phyloP scores from a whole-genome alignment of 768 basidiomycete genomes.

The Tulasnella sp. region DNA sequence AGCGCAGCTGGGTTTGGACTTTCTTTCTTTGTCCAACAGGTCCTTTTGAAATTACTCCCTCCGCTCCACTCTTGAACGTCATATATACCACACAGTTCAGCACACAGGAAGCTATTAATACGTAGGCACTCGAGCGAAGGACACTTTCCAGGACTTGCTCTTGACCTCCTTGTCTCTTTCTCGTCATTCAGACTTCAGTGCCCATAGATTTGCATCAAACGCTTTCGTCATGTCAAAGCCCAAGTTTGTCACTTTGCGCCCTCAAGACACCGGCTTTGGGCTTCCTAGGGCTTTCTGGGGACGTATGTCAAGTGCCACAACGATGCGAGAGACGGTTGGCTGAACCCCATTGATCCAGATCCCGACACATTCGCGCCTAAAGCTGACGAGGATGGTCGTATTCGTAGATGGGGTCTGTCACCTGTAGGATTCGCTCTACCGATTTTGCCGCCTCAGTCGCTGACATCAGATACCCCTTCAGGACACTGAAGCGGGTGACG shows the following conservation, averaged over 20 bases:
- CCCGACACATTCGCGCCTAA: neutral
- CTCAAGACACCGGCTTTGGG: neutral
- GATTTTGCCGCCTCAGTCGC: neutral
- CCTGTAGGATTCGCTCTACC: neutral
- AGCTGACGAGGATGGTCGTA: neutral
- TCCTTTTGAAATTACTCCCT: neutral
- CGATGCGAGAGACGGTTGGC: neutral
- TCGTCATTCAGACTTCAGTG: neutral
- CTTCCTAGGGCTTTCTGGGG: neutral
- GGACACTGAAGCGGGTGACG: neutral
- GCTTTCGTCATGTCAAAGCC: neutral
- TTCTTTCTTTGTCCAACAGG: neutral
- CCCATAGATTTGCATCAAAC: neutral
- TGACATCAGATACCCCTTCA: neutral
- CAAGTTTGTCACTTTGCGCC: neutral
- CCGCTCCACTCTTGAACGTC: neutral
- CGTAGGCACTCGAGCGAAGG: neutral
- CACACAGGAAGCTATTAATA: neutral
- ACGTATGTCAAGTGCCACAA: neutral
- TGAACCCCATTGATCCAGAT: neutral
- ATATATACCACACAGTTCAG: neutral
- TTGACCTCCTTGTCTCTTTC: neutral
- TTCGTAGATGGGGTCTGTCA: neutral
- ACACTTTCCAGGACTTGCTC: neutral
- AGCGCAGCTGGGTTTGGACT: neutral